Percentiles rank a stretch among this genome's conserved stretches.
Conservation (phyloP, 495 filamentous ascomycete species). For the Hypoxylon crocopeplum region DNA sequence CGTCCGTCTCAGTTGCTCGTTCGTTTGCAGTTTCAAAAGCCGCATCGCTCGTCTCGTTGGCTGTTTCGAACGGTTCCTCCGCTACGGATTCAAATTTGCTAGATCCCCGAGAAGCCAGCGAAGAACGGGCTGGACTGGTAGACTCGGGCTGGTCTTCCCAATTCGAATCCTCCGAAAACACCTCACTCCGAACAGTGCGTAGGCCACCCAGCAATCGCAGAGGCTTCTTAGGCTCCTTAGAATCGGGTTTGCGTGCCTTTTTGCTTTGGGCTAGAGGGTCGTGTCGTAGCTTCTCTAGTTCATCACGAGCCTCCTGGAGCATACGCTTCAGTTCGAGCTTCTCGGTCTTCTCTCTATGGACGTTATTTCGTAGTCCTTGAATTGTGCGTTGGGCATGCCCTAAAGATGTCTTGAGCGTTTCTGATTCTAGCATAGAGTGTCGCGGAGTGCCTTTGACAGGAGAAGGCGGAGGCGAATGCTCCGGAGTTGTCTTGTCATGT, state of each 20-base stretch:
- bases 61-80: conserved; percentile 71
- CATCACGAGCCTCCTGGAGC: conserved; percentile 94
- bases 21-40: conserved; percentile 89
- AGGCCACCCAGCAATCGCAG: conserved; percentile 75
- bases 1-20: conserved; percentile 84
- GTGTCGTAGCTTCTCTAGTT: conserved; percentile 77
- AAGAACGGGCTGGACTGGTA: conserved; percentile 38
- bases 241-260: conserved; percentile 75
- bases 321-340: conserved; percentile 95
- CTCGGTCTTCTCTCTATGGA: conserved; percentile 97
- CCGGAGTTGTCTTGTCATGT: conserved; percentile 75
- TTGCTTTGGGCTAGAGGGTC: conserved; percentile 60
- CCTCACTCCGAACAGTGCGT: conserved; percentile 76
- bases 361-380: conserved; percentile 89
- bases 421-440: conserved; percentile 87
- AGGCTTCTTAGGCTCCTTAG: conserved; percentile 78
- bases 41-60: conserved; percentile 82
- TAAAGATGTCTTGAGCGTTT: conserved; percentile 91
- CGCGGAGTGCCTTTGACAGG: conserved; percentile 90
- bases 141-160: conserved; percentile 79
- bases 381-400: conserved; percentile 96
- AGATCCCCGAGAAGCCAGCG: conserved; percentile 40
- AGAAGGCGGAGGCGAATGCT: conserved; percentile 88
- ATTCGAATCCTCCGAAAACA: conserved; percentile 76
- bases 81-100: conserved; percentile 34